phyloP scores from a whole-genome alignment of 2,329 filamentous ascomycete species.

The Ciborinia camelliae region DNA sequence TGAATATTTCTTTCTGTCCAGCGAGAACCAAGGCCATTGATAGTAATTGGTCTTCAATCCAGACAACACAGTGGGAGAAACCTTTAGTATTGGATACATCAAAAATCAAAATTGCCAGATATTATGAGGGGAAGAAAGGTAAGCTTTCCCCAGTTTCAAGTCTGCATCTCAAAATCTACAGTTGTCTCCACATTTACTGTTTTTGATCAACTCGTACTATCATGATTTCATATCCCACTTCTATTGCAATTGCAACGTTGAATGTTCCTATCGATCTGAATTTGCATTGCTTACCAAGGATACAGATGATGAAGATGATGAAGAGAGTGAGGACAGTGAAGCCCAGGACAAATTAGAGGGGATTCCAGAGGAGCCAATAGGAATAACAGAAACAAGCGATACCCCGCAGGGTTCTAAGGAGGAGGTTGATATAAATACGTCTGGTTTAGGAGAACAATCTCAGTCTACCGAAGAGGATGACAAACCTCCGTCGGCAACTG shows the following conservation, averaged over 20 bases:
- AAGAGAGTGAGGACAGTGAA: conserved; percentile 6
- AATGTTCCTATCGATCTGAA: neutral
- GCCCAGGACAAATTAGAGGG: conserved; percentile 5
- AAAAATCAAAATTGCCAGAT: conserved; percentile 21
- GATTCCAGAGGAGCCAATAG: conserved; percentile 11
- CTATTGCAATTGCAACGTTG: neutral
- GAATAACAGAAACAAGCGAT: conserved; percentile 10
- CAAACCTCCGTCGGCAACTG: neutral
- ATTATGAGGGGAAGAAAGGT: conserved; percentile 14
- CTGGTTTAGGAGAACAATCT: neutral
- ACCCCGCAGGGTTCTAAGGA: conserved; percentile 5
- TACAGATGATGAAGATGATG: conserved; percentile 3
- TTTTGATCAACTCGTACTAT: neutral
- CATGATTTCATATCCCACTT: neutral
- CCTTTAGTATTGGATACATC: conserved; percentile 24
- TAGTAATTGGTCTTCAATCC: conserved; percentile 27
- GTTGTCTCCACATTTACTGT: neutral
- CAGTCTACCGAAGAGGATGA: neutral
- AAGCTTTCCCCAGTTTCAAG: conserved; percentile 8
- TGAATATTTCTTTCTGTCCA: conserved; percentile 37
- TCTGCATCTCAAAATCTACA: neutral
- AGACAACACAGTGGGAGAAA: conserved; percentile 15
- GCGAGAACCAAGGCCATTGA: conserved; percentile 26
- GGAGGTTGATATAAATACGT: neutral
- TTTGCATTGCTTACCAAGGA: conserved; percentile 5